These are phyloP conservation scores for Crucibulum cyathiforme DNA, from an alignment of 1,284 basidiomycete species.

Conservation along the genomic window DNA sequence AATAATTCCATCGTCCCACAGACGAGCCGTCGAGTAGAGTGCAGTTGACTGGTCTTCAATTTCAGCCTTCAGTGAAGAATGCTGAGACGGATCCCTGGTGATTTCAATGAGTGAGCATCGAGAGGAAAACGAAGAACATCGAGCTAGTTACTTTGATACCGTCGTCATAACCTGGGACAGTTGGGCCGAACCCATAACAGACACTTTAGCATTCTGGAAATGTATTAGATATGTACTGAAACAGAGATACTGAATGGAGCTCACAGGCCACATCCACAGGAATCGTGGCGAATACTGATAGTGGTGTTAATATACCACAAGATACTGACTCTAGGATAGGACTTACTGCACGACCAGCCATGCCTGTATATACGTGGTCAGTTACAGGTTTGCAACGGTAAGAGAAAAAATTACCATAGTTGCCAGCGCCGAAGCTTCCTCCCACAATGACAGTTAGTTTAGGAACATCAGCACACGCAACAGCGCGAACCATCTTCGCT, in stretches of 20 bases:
- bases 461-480: conserved; percentile 92
- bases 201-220: conserved; percentile 85
- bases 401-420: conserved; percentile 71
- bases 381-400: conserved; percentile 3
- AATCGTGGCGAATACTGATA: conserved; percentile 88
- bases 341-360: conserved; percentile 86
- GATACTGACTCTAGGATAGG: conserved; percentile 2
- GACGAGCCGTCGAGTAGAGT: conserved; percentile 84
- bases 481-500: conserved; percentile 97
- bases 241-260: conserved; percentile 31
- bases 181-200: conserved; percentile 96
- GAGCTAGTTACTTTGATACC: conserved; percentile 73
- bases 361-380: conserved; percentile 53
- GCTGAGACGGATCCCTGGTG: conserved; percentile 76
- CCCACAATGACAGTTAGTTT: conserved; percentile 96
- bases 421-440: conserved; percentile 93
- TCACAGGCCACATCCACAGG: conserved; percentile 96
- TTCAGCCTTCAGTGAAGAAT: conserved; percentile 73
- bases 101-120: conserved; percentile 1
- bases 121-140: not conserved
- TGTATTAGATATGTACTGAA: not conserved
- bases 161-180: conserved; percentile 91
- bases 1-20: conserved; percentile 98
- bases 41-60: conserved; percentile 90
- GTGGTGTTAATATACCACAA: conserved; percentile 8